Base-by-base conservation (phyloP, 1,284 basidiomycete genomes). In the Phellinidium pouzarii region DNA sequence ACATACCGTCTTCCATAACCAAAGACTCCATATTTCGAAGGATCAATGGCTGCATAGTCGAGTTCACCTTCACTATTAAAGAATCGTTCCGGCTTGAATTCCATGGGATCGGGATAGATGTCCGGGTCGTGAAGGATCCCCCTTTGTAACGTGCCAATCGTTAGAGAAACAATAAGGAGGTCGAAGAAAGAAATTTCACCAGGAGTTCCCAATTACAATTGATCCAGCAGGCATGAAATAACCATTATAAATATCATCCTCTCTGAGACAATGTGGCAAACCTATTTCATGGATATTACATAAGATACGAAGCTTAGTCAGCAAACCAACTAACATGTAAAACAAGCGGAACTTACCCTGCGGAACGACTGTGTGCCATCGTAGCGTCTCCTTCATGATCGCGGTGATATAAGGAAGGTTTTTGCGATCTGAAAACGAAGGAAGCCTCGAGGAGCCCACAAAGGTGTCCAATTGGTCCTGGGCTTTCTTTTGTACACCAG, bases 391-490 rank as follows among this genome's bases (percentile, higher is more conserved):
- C 57, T 79, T 78, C 1, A 73, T 65, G 3, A 84, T 64, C 0
- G 82, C 82, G 50, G 79, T 72, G 44, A 82, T 60, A 60, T 82
- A 86, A 2, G 82, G 81, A 23, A 87, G 67, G 8, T 71, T 62
- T n/a, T 74, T 68, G 5, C 81, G 73, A 65, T 87, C 84, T 42
- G 68, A 65, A 59, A 83, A 78, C 3, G 69, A 74, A 29, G 84
- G 84, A 8, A 87, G 71, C 54, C 84, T 71, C 57, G 79, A 75
- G 51, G 63, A 65, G 47, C 82, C 80, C 56, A 84, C 59, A n/a
- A 85, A 73, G 25, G 69, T 60, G 61, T 85, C 82, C 54, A 85
- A 73, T 62, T 85, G 82, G 51, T 67, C 70, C 57, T 83, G 83
- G 2, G 81, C 84, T 52, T 71, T 73, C 57, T 65, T 70, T 52